Base-by-base conservation (phyloP, 2,329 filamentous ascomycete genomes). In the Nemania sp. region DNA sequence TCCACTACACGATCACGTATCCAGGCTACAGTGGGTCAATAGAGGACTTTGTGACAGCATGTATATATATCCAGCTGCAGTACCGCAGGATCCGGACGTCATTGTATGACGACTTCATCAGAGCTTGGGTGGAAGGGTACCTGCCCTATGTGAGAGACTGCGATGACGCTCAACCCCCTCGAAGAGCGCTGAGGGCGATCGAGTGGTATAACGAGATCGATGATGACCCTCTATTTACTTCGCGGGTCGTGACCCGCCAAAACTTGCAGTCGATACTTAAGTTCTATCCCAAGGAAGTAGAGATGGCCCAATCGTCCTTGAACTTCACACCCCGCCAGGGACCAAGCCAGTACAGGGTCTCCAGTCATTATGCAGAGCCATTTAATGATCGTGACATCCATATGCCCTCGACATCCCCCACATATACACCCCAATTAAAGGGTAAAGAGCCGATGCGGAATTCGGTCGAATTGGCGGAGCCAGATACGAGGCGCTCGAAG, bases 81-180 rank as follows among this genome's bases (percentile, higher is more conserved):
- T 54, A 69, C 37, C 66, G 62, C 35, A 66, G 65, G 42, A 66
- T 69, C 59, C 72, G 65, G 46, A 69, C 68, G 45, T 72, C 59
- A 50, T 59, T 75, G 10, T 75, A 75, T 51, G 74, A 76, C 25
- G 74, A 76, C 43, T 76, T 75, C 42, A 72, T 76, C 39, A 68
- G 74, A 46, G 73, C 71, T 20, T 73, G 73, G 67, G 60, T 65
- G 6, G 68, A 74, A 48, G 70, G 66, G 15, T 76, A 75, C 45
- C 17, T 72, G 2, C 62, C 67, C 6, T 75, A 76, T 29, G 65
- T 74, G 13, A 57, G 47, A 47, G 57, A 68, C 29, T 73, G 69
- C 35, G 69, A 74, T 34, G 60, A 65, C 11, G 56, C 63, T 1
- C 20, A 68, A 1, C 60, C 69, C 4, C 67, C 65, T 5, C 39